These are phyloP conservation scores for Coelastrella sp. DNA, from an alignment of 139 green algal genomes.

Conservation along the genomic window DNA sequence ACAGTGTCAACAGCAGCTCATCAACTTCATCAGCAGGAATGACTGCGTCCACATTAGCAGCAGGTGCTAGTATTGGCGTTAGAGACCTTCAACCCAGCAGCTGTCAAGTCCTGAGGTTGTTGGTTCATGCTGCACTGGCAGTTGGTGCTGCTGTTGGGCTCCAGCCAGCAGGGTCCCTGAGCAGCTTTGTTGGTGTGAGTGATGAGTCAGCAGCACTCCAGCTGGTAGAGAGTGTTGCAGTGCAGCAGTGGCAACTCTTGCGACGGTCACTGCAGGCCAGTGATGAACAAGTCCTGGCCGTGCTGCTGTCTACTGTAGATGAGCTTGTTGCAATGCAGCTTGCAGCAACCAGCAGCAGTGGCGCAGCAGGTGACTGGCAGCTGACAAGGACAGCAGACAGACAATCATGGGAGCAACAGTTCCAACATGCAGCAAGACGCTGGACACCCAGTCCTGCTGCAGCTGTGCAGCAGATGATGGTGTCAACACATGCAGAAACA, in stretches of 20 bases:
- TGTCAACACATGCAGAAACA: not conserved
- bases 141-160: not conserved
- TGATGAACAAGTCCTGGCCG: conserved; percentile 12
- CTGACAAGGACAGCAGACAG: not conserved
- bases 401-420: not conserved
- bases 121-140: conserved; percentile 17
- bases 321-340: not conserved
- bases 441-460: not conserved
- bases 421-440: not conserved
- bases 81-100: not conserved
- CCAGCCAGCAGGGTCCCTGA: not conserved
- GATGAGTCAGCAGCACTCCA: not conserved
- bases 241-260: conserved; percentile 31
- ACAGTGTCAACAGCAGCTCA: not conserved
- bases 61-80: not conserved
- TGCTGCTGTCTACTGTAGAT: not conserved
- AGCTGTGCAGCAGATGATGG: conserved; percentile 11
- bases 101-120: conserved; percentile 8
- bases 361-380: not conserved
- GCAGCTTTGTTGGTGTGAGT: not conserved
- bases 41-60: not conserved
- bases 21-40: no score
- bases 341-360: not conserved
- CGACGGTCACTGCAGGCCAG: not conserved
- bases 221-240: not conserved